phyloP scores from a whole-genome alignment of 305 asterid species.

The Solanum hybrid region DNA sequence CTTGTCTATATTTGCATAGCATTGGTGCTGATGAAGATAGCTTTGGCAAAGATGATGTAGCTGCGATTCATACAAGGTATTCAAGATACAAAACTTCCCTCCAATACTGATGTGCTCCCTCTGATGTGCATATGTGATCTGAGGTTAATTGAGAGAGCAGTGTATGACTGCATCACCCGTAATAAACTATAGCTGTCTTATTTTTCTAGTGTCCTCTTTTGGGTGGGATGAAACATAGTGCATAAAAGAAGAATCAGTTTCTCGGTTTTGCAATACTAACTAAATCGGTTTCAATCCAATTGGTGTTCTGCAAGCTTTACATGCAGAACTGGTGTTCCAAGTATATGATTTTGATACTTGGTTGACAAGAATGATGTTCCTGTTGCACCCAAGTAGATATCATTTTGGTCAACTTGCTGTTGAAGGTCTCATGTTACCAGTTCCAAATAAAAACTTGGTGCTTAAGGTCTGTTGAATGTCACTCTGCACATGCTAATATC shows the following conservation, averaged over 20 bases:
- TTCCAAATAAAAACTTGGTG: not conserved
- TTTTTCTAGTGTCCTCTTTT: not conserved
- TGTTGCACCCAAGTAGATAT: not conserved
- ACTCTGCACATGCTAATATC: not conserved
- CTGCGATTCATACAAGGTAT: conserved; percentile 93
- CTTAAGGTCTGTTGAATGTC: not conserved
- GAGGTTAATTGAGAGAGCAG: not conserved
- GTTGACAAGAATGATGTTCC: not conserved
- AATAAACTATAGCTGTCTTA: not conserved
- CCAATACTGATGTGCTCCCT: not conserved
- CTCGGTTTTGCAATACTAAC: not conserved
- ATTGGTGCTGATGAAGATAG: conserved; percentile 94
- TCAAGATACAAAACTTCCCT: not conserved
- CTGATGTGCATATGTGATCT: not conserved
- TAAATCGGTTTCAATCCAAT: not conserved
- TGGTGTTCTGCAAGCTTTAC: not conserved
- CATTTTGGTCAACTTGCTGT: not conserved
- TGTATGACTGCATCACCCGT: not conserved
- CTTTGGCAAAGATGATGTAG: conserved; percentile 90
- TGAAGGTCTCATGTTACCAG: not conserved
- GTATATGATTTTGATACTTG: not conserved
- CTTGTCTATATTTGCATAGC: conserved; percentile 86
- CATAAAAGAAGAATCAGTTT: not conserved
- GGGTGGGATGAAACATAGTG: not conserved
- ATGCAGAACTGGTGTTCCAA: not conserved